Base-by-base conservation (phyloP, 148 eudicot species). In the Polygonum aviculare region DNA sequence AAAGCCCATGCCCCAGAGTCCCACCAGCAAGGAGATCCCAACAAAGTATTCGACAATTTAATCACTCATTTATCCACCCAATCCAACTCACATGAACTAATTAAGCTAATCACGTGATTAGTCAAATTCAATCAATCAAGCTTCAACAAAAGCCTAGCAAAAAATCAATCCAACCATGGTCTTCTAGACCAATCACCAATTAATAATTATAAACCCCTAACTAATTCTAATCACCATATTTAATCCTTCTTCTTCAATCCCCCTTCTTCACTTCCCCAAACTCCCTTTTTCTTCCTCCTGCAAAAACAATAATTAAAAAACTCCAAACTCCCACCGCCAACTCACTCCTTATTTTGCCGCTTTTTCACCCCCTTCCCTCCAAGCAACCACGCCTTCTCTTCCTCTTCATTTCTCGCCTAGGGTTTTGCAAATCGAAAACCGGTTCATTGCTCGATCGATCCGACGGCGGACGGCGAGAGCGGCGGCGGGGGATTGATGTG, bases 401-500 rank as follows among this genome's bases (percentile, higher is more conserved):
- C 2, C 2, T n/a, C 7, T 7, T 57, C 33, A 0, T 26, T 12
- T 57, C 19, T 38, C 16, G 7, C 40, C 70, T 67, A 67, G 72
- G 72, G 72, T 67, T 36, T 67, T 6, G 14, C 0, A 18, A 47
- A 47, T 47, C 50, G 50, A 14, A 14, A 50, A 50, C 55, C 55
- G 35, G 21, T 21, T 57, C 21, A 57, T 57, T 21, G 31, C 1
- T 21, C 63, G 19, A 62, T 31, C 39, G 33, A 33, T 57, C 40
- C 55, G 16, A 50, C 55, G 19, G 55, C 55, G 60, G 14, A 54
- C n/a, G 21, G 21, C 26, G 55, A 5, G 55, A 22, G 26, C 9
- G 40, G 45, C 39, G 33, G 14, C 73, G 77, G 69, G 70, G 21
- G 72, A 65, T 67, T 67, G 72, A 86, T 90, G 93, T 89, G 88